Evolutionary conservation across 208 protist species (phyloP).

Genomic region (Porcisia hertigi): DNA sequence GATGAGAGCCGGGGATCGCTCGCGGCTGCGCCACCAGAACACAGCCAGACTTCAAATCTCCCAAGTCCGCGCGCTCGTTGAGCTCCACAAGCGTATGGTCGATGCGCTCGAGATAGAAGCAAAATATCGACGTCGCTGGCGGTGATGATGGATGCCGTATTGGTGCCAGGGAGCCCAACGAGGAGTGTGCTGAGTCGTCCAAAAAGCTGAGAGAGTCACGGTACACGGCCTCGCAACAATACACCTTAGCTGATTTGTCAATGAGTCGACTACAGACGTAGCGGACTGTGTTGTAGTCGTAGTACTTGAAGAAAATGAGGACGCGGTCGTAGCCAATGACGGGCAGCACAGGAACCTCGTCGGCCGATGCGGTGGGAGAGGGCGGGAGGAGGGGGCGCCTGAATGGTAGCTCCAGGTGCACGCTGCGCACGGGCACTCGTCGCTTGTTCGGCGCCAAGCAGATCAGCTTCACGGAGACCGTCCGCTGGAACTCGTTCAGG

Average conservation of each 20-base stretch:
- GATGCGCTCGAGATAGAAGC: conserved; percentile 48
- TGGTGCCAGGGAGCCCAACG: neutral
- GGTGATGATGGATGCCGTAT: neutral
- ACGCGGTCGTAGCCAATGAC: conserved; percentile 37
- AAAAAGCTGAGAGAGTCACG: conserved; percentile 35
- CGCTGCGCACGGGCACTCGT: conserved; percentile 21
- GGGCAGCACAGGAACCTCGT: conserved; percentile 26
- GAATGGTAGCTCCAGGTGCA: conserved; percentile 36
- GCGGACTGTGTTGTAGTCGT: conserved; percentile 59
- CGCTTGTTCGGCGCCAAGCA: conserved; percentile 16
- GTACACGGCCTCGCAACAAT: conserved; percentile 43
- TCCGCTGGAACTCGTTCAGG: conserved; percentile 21
- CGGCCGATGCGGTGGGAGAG: neutral
- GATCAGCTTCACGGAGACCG: conserved; percentile 17
- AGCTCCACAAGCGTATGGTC: conserved; percentile 30
- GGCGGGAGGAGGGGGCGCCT: conserved; percentile 13
- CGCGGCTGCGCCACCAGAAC: conserved; percentile 61
- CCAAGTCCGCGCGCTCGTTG: conserved; percentile 33
- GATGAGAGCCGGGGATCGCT: conserved; percentile 36
- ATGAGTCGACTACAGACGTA: conserved; percentile 66
- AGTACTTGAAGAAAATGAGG: conserved; percentile 83
- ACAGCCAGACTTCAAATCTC: conserved; percentile 23
- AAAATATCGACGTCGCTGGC: conserved; percentile 27
- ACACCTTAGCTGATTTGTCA: conserved; percentile 40
- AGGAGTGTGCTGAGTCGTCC: neutral